Conservation (phyloP, 2,329 filamentous ascomycete species). For the Diaporthe vaccinii region DNA sequence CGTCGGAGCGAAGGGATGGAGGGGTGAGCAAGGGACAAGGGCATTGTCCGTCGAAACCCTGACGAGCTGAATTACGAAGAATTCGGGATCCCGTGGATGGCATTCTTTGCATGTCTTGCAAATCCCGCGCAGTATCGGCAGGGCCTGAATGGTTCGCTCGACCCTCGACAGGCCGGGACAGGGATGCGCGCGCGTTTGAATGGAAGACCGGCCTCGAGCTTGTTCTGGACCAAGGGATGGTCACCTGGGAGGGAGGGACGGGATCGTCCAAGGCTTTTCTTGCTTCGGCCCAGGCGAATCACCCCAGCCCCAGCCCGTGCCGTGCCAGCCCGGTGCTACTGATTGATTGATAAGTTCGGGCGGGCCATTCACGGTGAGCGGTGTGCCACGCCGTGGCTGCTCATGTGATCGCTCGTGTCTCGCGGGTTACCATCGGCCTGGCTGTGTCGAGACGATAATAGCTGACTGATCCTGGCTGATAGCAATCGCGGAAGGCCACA, state of each 20-base stretch:
- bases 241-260: slow-evolving; percentile 6
- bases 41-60: slow-evolving; percentile 33
- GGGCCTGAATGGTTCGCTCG: slow-evolving; percentile 14
- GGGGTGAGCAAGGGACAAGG: slow-evolving; percentile 2
- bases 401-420: slow-evolving; percentile 28
- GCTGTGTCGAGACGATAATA: slow-evolving; percentile 17
- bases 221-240: slow-evolving; percentile 30
- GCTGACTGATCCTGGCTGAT: slow-evolving; percentile 5
- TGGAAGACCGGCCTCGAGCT: slow-evolving; percentile 7
- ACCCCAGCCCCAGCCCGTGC: slow-evolving; percentile 9
- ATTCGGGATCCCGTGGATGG: slow-evolving; percentile 31
- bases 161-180: slow-evolving; percentile 20
- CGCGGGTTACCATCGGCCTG: slow-evolving; percentile 28
- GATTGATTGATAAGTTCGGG: slow-evolving; percentile 27
- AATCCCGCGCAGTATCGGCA: slow-evolving; percentile 11
- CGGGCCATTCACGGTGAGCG: slow-evolving; percentile 32
- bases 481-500: slow-evolving; percentile 24
- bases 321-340: slow-evolving; percentile 8
- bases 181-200: slow-evolving; percentile 11
- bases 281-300: slow-evolving; percentile 24
- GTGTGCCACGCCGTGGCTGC: slow-evolving; percentile 31
- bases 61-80: slow-evolving; percentile 35
- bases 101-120: slow-evolving; percentile 21
- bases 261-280: slow-evolving; percentile 6
- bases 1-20: slow-evolving; percentile 22